Evolutionary conservation across 352 stramenopile species (phyloP).

Genomic region (Phytophthora chlamydospora): DNA sequence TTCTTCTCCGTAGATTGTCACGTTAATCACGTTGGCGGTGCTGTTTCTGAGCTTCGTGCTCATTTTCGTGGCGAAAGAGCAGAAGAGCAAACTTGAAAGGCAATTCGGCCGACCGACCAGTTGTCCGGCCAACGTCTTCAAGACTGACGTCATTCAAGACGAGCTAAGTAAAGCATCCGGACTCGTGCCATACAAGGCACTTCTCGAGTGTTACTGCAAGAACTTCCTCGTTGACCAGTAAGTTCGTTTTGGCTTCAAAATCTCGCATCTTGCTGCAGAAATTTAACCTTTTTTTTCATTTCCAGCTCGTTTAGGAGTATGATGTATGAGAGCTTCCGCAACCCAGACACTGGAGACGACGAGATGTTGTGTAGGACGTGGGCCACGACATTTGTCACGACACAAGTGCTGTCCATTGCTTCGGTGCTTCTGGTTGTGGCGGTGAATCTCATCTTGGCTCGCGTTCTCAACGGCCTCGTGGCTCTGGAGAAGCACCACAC

Average conservation of each 20-base stretch:
- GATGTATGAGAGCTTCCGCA: conserved; percentile 62
- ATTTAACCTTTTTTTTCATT: background rate
- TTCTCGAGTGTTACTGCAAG: conserved; percentile 87
- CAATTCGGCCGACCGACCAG: conserved; percentile 71
- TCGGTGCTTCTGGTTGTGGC: conserved; percentile 76
- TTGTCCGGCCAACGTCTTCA: conserved; percentile 61
- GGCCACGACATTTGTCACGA: conserved; percentile 73
- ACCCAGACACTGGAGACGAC: conserved; percentile 38
- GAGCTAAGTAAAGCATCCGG: conserved; percentile 59
- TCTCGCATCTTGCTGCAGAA: too few relatives aligned
- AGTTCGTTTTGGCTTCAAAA: conserved; percentile 9
- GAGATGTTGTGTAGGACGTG: conserved; percentile 65
- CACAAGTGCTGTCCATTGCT: conserved; percentile 62
- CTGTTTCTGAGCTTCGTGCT: conserved; percentile 78
- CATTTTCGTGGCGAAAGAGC: conserved; percentile 76
- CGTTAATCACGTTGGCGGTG: conserved; percentile 70
- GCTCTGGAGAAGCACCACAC: conserved; percentile 83
- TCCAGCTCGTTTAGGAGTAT: conserved; percentile 62
- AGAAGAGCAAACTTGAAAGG: conserved; percentile 74
- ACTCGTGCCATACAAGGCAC: conserved; percentile 66
- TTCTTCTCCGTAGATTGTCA: conserved; percentile 47
- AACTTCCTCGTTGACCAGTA: conserved; percentile 52
- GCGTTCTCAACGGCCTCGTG: conserved; percentile 73
- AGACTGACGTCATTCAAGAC: conserved; percentile 73
- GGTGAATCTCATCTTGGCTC: conserved; percentile 71